Base-by-base conservation (phyloP, 176 grass and related monocot genomes). In the Phyllostachys edulis region DNA sequence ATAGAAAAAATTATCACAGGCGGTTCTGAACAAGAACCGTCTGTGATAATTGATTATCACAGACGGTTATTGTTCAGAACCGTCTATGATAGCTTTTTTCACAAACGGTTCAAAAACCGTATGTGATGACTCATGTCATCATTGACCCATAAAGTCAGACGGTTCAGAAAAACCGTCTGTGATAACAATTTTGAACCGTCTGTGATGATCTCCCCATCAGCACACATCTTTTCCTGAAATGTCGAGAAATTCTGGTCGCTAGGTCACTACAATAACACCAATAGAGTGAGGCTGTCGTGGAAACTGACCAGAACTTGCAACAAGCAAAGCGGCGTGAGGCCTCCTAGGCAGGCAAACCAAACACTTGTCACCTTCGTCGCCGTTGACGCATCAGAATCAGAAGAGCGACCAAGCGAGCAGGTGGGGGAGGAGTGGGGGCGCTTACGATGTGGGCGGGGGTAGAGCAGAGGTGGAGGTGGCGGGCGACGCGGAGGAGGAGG, bases 151-250 rank as follows among this genome's bases (percentile, higher is more conserved):
- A n/a, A n/a, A n/a, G n/a, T n/a, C n/a, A n/a, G n/a, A n/a, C n/a
- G n/a, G n/a, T n/a, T n/a, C n/a, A n/a, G n/a, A n/a, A n/a, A n/a
- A n/a, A n/a, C n/a, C n/a, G n/a, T n/a, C n/a, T n/a, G n/a, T n/a
- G n/a, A n/a, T n/a, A n/a, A n/a, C n/a, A n/a, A n/a, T n/a, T n/a
- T n/a, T n/a, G n/a, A n/a, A n/a, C n/a, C n/a, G n/a, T n/a, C n/a
- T n/a, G n/a, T n/a, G n/a, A n/a, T n/a, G n/a, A n/a, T n/a, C 12
- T 94, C 82, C 81, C 88, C 88, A 84, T 86, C 84, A 2, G 63
- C 79, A 70, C 90, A 83, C 88, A 94, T 92, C 72, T 88, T 90
- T 73, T 94, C 87, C 93, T 94, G 82, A 63, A 83, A 82, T 24
- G 36, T n/a, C 2, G n/a, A 27, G 13, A 87, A 69, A 47, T 26